A percentile compares a stretch with the other conserved stretches of the same genome.
Evolutionary conservation across 148 eudicot genomes (phyloP).

Genomic region (Limonium bicolor): DNA sequence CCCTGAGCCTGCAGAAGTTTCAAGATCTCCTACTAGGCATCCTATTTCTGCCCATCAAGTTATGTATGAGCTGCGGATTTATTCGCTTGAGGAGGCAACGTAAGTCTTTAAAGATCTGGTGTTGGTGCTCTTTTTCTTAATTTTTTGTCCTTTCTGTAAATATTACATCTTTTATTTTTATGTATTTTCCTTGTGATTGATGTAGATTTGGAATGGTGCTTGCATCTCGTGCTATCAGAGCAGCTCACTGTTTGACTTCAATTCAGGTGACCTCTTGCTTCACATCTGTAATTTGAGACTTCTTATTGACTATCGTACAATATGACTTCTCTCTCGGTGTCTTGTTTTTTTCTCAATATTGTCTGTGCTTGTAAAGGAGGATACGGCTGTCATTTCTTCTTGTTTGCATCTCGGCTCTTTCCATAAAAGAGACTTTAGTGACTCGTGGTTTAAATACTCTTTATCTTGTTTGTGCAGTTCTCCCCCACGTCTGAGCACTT

Average conservation of each 20-base stretch:
- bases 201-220: constrained; percentile 81
- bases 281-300: background rate
- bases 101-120: constrained; percentile 16
- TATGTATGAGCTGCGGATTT: constrained; percentile 90
- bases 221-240: constrained; percentile 92
- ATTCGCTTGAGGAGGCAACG: constrained; percentile 96
- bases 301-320: background rate
- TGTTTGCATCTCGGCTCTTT: no score
- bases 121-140: background rate
- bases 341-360: background rate
- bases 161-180: background rate
- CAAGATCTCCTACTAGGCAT: constrained; percentile 92
- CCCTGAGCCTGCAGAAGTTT: constrained; percentile 40
- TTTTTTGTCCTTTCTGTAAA: background rate
- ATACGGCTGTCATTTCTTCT: background rate
- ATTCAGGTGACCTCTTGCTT: constrained; percentile 57
- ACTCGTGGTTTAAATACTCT: background rate
- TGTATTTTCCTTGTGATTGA: background rate
- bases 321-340: background rate
- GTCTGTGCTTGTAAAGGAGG: background rate
- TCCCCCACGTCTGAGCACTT: constrained; percentile 99
- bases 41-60: constrained; percentile 88
- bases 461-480: constrained; percentile 33
- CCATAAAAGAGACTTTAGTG: background rate
- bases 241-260: constrained; percentile 98